Base-by-base conservation (phyloP, 306 rosid genomes). In the Prunus dulcis region DNA sequence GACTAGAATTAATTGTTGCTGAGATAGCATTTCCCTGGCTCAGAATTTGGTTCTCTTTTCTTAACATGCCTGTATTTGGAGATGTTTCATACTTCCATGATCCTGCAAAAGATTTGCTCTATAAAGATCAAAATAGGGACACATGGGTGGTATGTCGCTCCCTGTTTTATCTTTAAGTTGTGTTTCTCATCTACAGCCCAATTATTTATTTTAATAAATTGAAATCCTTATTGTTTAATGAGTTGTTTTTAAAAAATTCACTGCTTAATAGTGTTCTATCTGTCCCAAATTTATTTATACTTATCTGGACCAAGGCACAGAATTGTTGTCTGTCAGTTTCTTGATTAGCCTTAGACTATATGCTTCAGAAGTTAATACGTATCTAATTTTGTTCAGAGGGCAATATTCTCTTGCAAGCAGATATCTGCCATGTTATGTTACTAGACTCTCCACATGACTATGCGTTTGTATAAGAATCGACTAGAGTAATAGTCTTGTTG, bases 151-250 rank as follows among this genome's bases (percentile, higher is more conserved):
- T 55, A 17, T 68, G 74, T 50, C 60, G 61, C 74, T 67, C 52
- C 64, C 75, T 65, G 25, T 78, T 74, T 60, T 60, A 60, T 58
- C 38, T 52, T 78, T 45, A 60, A 62, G 75, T 56, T 63, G 68
- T 74, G 53, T 47, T 79, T 64, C 65, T 60, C 62, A 22, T 53
- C 60, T 27, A 75, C 80, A 79, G 75, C 79, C 28, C 85, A 72
- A 72, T 69, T 78, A 76, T 77, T 84, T 86, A 81, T 82, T 84
- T 80, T 86, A 87, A 89, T 91, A 89, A 89, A 86, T 81, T 79
- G 76, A 83, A 76, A 78, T 81, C 72, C 61, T 78, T 77, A 70
- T 79, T 80, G 86, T 83, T 83, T 64, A 81, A 78, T 84, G 64
- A 69, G 74, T 27, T 72, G 67, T 43, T 79, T 81, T 55, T 64